These are phyloP conservation scores for Russula ochroleuca DNA, from an alignment of 768 basidiomycete genomes.

Conservation along the genomic window DNA sequence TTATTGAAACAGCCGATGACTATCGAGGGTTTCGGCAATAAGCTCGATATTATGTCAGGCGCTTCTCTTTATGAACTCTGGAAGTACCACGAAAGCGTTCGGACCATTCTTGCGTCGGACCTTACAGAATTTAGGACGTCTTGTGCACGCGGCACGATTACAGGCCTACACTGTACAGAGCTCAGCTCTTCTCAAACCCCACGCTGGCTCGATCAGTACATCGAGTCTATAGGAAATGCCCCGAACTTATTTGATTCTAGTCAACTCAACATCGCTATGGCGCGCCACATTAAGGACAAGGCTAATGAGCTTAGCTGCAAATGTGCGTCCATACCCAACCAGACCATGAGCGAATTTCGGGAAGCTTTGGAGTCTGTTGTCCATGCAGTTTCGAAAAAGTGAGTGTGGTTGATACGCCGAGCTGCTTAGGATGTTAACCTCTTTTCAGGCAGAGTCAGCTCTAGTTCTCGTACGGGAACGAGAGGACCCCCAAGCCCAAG, in stretches of 20 bases:
- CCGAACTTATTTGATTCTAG: not conserved
- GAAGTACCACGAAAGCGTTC: slow-evolving; percentile 9
- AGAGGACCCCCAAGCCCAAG: not conserved
- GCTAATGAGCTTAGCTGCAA: not conserved
- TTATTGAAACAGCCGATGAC: not conserved
- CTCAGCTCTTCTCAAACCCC: not conserved
- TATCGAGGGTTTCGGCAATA: not conserved
- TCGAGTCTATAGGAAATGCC: not conserved
- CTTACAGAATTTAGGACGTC: not conserved
- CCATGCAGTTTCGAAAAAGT: not conserved
- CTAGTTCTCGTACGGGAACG: not conserved
- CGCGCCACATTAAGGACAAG: not conserved
- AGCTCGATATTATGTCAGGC: not conserved
- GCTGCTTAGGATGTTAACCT: not conserved
- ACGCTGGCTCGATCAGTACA: slow-evolving; percentile 1
- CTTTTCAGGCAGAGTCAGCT: slow-evolving; percentile 6
- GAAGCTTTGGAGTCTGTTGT: not conserved
- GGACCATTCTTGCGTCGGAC: not conserved
- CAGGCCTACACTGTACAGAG: not conserved
- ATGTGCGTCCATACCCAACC: not conserved
- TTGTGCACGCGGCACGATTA: not conserved
- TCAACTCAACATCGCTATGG: not conserved
- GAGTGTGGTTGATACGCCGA: not conserved
- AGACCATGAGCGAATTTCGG: slow-evolving; percentile 3
- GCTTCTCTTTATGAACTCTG: slow-evolving; percentile 6